These are phyloP conservation scores for Pleurotus eryngii DNA, from an alignment of 768 basidiomycete genomes.

Conservation along the genomic window DNA sequence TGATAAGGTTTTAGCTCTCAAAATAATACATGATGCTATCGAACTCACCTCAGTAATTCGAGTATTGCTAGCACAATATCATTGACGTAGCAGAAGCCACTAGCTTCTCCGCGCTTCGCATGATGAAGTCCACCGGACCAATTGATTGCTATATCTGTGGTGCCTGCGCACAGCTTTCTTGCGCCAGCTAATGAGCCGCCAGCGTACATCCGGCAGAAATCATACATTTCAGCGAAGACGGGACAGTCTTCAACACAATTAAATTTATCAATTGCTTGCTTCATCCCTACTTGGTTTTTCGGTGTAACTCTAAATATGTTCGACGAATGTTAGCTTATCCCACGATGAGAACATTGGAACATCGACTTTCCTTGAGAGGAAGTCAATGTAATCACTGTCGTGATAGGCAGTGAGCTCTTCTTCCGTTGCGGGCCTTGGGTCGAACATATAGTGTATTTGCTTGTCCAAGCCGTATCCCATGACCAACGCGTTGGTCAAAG, in stretches of 20 bases:
- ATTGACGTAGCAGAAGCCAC: constrained; percentile 98
- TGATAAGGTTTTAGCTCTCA: background rate
- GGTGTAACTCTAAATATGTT: constrained; percentile 69
- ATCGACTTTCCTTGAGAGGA: constrained; percentile 73
- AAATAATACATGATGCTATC: background rate
- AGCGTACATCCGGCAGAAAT: constrained; percentile 92
- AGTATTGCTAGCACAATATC: constrained; percentile 94
- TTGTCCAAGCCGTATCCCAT: constrained; percentile 96
- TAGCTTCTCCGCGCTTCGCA: constrained; percentile 96
- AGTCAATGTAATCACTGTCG: constrained; percentile 93
- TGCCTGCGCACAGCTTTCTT: constrained; percentile 77
- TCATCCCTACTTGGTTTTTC: constrained; percentile 64
- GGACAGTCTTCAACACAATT: constrained; percentile 98
- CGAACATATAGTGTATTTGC: constrained; percentile 88
- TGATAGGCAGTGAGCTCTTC: constrained; percentile 90
- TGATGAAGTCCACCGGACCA: constrained; percentile 99
- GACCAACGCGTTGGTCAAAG: constrained; percentile 92
- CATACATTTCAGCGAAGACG: constrained; percentile 91
- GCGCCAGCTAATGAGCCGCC: constrained; percentile 92
- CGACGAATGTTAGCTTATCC: too few relatives aligned
- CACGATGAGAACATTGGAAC: too few relatives aligned
- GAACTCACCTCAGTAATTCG: constrained; percentile 75
- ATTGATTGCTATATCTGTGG: constrained; percentile 96
- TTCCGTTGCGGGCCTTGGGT: constrained; percentile 84
- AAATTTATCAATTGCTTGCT: constrained; percentile 76